A percentile compares a stretch with the other conserved stretches of the same genome.
phyloP scores from a whole-genome alignment of 768 basidiomycete genomes.

The Calocybe indica region DNA sequence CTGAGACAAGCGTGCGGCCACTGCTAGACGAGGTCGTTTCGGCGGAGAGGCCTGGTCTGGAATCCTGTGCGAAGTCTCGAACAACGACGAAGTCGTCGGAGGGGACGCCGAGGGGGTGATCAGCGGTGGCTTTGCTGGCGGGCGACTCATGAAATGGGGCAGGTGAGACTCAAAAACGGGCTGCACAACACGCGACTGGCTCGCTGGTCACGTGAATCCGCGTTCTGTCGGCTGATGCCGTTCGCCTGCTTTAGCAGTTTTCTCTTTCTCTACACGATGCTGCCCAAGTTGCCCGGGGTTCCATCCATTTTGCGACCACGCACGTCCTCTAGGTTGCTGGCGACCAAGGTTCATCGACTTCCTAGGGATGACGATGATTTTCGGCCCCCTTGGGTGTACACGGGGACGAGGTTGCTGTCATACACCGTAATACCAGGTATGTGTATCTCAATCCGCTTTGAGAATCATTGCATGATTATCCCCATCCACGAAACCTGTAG shows the following conservation, averaged over 20 bases:
- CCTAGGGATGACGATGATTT: slow-evolving; percentile 33
- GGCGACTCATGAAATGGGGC: too few relatives aligned
- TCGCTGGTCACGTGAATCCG: too few relatives aligned
- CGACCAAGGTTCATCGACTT: slow-evolving; percentile 12
- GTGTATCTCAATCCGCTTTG: slow-evolving; percentile 6
- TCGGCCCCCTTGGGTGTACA: slow-evolving; percentile 59
- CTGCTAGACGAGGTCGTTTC: slow-evolving; percentile 44
- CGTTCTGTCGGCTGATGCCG: too few relatives aligned
- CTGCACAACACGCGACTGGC: too few relatives aligned
- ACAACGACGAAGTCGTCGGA: slow-evolving; percentile 25
- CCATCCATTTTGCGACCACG: slow-evolving; percentile 1
- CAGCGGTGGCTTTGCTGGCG: slow-evolving; percentile 18
- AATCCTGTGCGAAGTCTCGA: slow-evolving; percentile 15
- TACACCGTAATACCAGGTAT: slow-evolving; percentile 53
- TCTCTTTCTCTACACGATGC: neutral
- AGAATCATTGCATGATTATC: neutral
- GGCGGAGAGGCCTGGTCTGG: slow-evolving; percentile 32
- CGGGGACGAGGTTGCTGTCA: slow-evolving; percentile 41
- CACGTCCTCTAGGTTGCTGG: slow-evolving; percentile 2
- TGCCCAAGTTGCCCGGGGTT: neutral
- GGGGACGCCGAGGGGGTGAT: slow-evolving; percentile 53
- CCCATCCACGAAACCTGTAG: slow-evolving; percentile 23
- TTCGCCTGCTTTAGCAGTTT: neutral
- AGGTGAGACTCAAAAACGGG: too few relatives aligned
- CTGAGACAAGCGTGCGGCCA: slow-evolving; percentile 32